phyloP scores from a whole-genome alignment of 805 yeast genomes.

The Candida railenensis region DNA sequence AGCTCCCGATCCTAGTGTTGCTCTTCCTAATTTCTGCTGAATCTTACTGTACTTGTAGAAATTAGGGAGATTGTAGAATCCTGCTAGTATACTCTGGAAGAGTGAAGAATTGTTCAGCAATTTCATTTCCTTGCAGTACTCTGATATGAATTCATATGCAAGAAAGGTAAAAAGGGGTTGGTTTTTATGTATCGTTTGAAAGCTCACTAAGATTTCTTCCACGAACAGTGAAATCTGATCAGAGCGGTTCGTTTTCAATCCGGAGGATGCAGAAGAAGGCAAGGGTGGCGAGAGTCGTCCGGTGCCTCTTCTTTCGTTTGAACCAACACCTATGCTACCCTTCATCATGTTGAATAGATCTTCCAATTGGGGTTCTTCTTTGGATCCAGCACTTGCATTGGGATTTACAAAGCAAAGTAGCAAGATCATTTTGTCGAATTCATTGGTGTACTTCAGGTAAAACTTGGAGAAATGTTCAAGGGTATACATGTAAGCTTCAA shows the following conservation, averaged over 20 bases:
- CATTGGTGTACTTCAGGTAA: constrained; percentile 29
- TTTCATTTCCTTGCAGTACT: constrained; percentile 34
- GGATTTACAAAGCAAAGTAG: neutral
- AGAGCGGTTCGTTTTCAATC: neutral
- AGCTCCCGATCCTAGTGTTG: neutral
- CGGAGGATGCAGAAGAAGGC: neutral
- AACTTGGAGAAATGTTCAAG: constrained; percentile 34
- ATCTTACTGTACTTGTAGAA: constrained; percentile 41
- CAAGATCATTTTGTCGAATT: constrained; percentile 18
- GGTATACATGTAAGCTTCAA: constrained; percentile 37
- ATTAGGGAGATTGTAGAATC: constrained; percentile 40
- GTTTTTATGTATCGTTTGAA: constrained; percentile 25
- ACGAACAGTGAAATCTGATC: constrained; percentile 18
- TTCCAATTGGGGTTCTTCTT: neutral
- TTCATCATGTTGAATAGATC: constrained; percentile 2
- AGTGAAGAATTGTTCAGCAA: constrained; percentile 41
- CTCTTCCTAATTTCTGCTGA: constrained; percentile 26
- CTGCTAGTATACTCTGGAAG: constrained; percentile 40
- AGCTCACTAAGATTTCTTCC: constrained; percentile 28
- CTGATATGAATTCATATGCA: constrained; percentile 40
- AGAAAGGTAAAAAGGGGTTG: constrained; percentile 32
- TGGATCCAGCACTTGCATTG: neutral
- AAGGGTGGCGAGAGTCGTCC: neutral
- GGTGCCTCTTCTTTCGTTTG: neutral
- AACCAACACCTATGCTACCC: neutral